Conservation (phyloP, 805 yeast genomes). For the Wickerhamiella spandovensis region DNA sequence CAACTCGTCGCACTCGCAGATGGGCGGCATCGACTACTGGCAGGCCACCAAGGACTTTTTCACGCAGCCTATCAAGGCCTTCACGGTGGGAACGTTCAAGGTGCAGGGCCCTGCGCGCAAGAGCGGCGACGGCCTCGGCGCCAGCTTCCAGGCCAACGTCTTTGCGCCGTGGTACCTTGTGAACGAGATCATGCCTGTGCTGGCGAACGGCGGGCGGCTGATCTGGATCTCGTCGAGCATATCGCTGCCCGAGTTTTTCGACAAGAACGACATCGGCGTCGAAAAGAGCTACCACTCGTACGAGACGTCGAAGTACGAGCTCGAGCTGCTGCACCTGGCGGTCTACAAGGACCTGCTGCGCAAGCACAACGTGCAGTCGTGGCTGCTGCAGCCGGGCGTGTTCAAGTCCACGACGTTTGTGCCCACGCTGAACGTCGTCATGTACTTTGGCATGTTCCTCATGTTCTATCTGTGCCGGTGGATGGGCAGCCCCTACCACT, state of each 20-base stretch:
- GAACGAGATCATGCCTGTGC: constrained; percentile 44
- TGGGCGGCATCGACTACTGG: constrained; percentile 76
- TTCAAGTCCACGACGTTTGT: constrained; percentile 73
- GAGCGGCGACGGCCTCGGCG: constrained; percentile 66
- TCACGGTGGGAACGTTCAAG: constrained; percentile 80
- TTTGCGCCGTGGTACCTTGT: constrained; percentile 86
- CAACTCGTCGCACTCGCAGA: constrained; percentile 84
- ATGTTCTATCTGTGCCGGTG: constrained; percentile 73
- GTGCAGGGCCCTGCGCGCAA: constrained; percentile 67
- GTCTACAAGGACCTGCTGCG: constrained; percentile 39
- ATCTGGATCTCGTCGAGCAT: constrained; percentile 81
- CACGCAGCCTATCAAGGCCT: constrained; percentile 59
- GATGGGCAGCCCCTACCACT: constrained; percentile 80
- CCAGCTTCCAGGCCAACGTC: constrained; percentile 90
- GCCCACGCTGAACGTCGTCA: constrained; percentile 59
- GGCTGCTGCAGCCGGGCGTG: constrained; percentile 87
- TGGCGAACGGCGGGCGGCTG: constrained; percentile 50
- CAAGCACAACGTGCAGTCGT: constrained; percentile 48
- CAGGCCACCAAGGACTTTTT: constrained; percentile 59
- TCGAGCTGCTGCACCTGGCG: constrained; percentile 71
- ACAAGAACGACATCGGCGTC: constrained; percentile 64
- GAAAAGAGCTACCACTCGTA: constrained; percentile 53
- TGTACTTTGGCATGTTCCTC: constrained; percentile 74
- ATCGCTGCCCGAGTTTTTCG: constrained; percentile 61
- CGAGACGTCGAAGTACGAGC: constrained; percentile 81